Percentiles rank a stretch among this genome's conserved stretches.
These are phyloP conservation scores for Peribolospora kevripleyi DNA, from an alignment of 768 basidiomycete species.

Conservation along the genomic window DNA sequence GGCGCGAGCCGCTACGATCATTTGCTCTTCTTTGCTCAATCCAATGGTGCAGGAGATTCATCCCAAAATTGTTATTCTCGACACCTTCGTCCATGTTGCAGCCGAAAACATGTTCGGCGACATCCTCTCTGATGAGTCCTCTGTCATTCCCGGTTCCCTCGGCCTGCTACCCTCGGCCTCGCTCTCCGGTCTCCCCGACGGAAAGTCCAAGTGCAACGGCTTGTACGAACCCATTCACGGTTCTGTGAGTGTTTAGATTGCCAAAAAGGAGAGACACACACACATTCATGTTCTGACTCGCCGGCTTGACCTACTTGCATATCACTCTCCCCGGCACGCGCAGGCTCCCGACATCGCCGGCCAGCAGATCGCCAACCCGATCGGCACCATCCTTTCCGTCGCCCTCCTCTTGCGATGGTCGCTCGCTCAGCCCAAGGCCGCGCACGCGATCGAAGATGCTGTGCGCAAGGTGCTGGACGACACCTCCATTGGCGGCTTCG, in stretches of 20 bases:
- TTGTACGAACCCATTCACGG: conserved; percentile 96
- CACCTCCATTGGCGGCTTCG: conserved; percentile 41
- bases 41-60: too few species aligned
- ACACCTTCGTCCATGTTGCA: neutral
- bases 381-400: conserved; percentile 81
- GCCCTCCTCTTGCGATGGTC: conserved; percentile 89
- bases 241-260: conserved; percentile 20
- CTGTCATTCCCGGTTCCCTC: conserved; percentile 91
- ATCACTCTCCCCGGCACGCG: conserved; percentile 7
- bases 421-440: conserved; percentile 62
- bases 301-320: too few species aligned
- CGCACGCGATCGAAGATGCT: conserved; percentile 65
- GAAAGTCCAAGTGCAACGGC: conserved; percentile 50
- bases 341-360: conserved; percentile 82
- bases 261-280: too few species aligned
- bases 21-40: neutral
- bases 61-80: neutral
- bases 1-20: neutral
- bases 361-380: conserved; percentile 73
- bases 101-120: conserved; percentile 18
- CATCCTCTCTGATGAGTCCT: conserved; percentile 71
- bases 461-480: conserved; percentile 69
- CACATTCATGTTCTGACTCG: too few species aligned
- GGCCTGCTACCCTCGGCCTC: conserved; percentile 91
- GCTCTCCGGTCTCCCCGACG: conserved; percentile 49